Conservation (phyloP, 2,329 filamentous ascomycete genomes). For the Grosmannia serpens region DNA sequence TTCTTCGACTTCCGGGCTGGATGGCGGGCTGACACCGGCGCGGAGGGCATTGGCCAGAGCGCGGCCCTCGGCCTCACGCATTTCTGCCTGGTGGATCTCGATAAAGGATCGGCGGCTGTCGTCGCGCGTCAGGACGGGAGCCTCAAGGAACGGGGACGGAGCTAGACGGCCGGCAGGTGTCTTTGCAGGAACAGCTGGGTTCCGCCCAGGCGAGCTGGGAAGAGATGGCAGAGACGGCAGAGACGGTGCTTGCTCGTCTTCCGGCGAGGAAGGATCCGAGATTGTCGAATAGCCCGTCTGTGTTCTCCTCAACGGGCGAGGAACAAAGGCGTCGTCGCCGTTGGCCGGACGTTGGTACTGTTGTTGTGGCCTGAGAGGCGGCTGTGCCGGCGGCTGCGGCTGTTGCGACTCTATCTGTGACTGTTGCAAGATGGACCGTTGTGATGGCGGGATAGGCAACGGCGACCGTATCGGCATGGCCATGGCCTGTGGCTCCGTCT, state of each 20-base stretch:
- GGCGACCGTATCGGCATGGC: conserved; percentile 13
- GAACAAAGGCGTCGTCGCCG: conserved; percentile 30
- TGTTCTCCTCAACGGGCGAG: conserved; percentile 41
- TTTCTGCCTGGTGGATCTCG: conserved; percentile 45
- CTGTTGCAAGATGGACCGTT: background rate
- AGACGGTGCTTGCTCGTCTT: background rate
- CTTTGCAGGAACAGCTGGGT: conserved; percentile 24
- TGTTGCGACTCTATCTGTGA: conserved; percentile 11
- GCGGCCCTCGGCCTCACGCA: conserved; percentile 48
- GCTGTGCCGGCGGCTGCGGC: background rate
- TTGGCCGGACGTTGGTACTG: conserved; percentile 35
- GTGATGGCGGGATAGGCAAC: conserved; percentile 14
- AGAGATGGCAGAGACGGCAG: background rate
- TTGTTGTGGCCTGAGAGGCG: background rate
- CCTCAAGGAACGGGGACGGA: conserved; percentile 23
- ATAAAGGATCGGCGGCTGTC: conserved; percentile 47
- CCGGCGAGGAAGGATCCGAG: conserved; percentile 25
- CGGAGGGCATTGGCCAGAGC: conserved; percentile 42
- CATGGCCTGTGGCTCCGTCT: background rate
- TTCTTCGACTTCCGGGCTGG: conserved; percentile 13
- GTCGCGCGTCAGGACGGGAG: conserved; percentile 26
- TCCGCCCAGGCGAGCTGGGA: conserved; percentile 33
- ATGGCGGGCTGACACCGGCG: conserved; percentile 18
- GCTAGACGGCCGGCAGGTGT: conserved; percentile 16
- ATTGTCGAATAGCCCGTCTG: conserved; percentile 42